phyloP scores from a whole-genome alignment of 2,329 filamentous ascomycete genomes.

The Xylaria arbuscula region DNA sequence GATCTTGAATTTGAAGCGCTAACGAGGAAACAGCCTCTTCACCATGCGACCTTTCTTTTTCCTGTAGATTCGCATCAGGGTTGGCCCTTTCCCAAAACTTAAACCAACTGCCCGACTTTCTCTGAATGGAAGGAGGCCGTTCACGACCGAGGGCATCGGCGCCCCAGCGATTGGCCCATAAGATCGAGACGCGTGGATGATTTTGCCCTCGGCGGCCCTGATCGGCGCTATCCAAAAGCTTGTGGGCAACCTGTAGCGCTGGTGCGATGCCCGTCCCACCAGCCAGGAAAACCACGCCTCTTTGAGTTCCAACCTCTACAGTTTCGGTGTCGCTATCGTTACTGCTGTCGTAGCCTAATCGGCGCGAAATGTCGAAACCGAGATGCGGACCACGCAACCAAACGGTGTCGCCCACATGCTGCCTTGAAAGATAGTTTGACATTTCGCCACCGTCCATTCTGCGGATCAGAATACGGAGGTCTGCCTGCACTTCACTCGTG shows the following conservation, averaged over 20 bases:
- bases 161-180: constrained; percentile 82
- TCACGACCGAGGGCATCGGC: constrained; percentile 72
- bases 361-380: constrained; percentile 66
- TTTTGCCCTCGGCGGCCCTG: constrained; percentile 34
- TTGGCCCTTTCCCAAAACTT: constrained; percentile 34
- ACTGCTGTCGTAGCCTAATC: constrained; percentile 47
- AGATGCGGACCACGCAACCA: constrained; percentile 82
- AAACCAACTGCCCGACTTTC: constrained; percentile 31
- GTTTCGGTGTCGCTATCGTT: constrained; percentile 1
- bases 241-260: constrained; percentile 81
- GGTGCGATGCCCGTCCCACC: constrained; percentile 94
- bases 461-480: constrained; percentile 81
- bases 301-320: constrained; percentile 54
- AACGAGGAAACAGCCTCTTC: constrained; percentile 36
- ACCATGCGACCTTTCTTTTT: not conserved
- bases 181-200: constrained; percentile 67
- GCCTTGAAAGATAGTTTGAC: constrained; percentile 78
- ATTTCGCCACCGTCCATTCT: constrained; percentile 84
- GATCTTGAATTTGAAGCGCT: constrained; percentile 65
- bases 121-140: not conserved
- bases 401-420: constrained; percentile 71
- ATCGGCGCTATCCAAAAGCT: constrained; percentile 62
- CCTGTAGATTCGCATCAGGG: constrained; percentile 39
- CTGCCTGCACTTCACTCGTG: constrained; percentile 46
- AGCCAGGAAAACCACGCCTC: constrained; percentile 81